A percentile compares a stretch with the other conserved stretches of the same genome.
phyloP scores from a whole-genome alignment of 75 land plant species.

The Adiantum capillusveneris region DNA sequence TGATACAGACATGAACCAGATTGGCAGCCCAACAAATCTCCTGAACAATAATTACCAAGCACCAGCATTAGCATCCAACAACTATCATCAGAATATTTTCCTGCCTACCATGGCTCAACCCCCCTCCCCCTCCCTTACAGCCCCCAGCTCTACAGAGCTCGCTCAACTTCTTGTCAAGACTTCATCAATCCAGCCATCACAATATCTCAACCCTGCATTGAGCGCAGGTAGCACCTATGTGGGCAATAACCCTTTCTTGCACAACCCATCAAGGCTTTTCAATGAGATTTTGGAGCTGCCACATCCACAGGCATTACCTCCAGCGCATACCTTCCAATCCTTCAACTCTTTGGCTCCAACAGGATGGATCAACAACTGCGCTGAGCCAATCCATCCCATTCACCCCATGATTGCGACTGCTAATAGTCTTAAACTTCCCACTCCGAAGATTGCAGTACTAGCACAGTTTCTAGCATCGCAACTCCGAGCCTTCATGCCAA shows the following conservation, averaged over 20 bases:
- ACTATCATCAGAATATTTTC: too few species aligned
- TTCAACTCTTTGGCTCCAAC: constrained; percentile 10
- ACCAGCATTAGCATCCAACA: too few species aligned
- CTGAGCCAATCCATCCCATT: constrained; percentile 9
- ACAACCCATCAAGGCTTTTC: too few species aligned
- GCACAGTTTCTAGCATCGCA: constrained; percentile 32
- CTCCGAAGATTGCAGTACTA: constrained; percentile 27
- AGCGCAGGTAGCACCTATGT: background rate
- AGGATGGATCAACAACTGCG: constrained; percentile 1
- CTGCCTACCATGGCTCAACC: background rate
- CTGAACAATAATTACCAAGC: too few species aligned
- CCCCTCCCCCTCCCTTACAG: background rate
- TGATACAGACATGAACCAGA: constrained; percentile 4
- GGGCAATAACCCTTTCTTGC: too few species aligned
- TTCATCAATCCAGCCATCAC: constrained; percentile 6
- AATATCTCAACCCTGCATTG: background rate
- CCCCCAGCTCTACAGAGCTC: constrained; percentile 21
- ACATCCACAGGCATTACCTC: background rate
- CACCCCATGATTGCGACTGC: too few species aligned
- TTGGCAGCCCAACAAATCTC: background rate
- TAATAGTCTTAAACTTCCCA: background rate
- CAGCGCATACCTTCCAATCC: constrained; percentile 3
- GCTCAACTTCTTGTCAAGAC: constrained; percentile 15
- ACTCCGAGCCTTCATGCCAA: constrained; percentile 18
- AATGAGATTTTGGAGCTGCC: too few species aligned